These are phyloP conservation scores for Hordeum marinum DNA, from an alignment of 176 grass and related monocot species.

Conservation along the genomic window DNA sequence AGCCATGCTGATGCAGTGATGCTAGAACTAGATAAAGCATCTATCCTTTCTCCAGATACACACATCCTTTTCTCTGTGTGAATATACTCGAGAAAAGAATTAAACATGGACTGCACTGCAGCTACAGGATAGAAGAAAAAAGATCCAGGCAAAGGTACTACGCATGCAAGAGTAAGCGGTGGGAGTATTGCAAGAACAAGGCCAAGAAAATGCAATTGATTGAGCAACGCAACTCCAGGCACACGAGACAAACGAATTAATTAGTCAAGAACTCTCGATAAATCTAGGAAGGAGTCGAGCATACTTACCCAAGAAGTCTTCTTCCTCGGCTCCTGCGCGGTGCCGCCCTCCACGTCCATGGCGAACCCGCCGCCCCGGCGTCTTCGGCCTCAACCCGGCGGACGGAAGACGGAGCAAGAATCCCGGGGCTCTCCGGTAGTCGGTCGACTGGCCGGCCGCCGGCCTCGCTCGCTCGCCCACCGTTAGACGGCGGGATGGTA, in stretches of 20 bases:
- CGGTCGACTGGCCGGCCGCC: neutral
- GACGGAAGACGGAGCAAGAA: neutral
- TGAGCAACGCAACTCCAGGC: neutral
- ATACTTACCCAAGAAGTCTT: constrained; percentile 33
- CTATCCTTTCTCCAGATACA: neutral
- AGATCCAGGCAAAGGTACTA: neutral
- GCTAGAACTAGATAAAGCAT: neutral
- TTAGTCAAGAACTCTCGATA: neutral
- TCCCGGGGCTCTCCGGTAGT: neutral
- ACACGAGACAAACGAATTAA: neutral
- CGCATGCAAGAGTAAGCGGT: neutral
- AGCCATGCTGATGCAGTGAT: neutral
- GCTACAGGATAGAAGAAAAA: neutral
- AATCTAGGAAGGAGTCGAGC: neutral
- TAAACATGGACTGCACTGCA: neutral
- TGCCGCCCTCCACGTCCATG: constrained; percentile 28
- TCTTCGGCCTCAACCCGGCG: neutral
- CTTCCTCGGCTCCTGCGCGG: neutral
- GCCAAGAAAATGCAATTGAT: neutral
- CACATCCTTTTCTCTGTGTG: neutral
- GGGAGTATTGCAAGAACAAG: neutral
- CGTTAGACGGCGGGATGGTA: neutral
- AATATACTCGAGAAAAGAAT: neutral
- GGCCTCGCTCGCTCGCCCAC: neutral
- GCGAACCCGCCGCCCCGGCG: neutral